Conservation (phyloP, 2,329 filamentous ascomycete genomes). For the Calonectria pteridis region DNA sequence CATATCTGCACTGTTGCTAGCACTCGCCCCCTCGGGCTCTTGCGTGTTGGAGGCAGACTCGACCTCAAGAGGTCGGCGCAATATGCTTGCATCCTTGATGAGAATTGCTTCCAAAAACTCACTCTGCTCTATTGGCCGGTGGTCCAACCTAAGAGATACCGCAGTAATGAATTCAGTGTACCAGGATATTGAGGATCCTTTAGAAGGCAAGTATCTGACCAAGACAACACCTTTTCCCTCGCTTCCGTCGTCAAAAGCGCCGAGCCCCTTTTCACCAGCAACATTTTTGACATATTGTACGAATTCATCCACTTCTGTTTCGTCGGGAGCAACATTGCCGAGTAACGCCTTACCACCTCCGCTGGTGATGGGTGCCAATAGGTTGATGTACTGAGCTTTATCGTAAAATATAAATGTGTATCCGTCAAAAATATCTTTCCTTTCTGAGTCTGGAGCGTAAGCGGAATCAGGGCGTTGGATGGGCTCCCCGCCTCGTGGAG, state of each 20-base stretch:
- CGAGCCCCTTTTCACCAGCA: slow-evolving; percentile 79
- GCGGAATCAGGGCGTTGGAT: slow-evolving; percentile 74
- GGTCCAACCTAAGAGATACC: slow-evolving; percentile 79
- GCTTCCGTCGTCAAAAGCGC: slow-evolving; percentile 72
- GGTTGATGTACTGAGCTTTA: slow-evolving; percentile 77
- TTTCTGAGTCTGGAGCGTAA: slow-evolving; percentile 76
- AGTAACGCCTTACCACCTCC: slow-evolving; percentile 87
- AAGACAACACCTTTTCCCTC: slow-evolving; percentile 81
- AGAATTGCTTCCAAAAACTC: slow-evolving; percentile 94
- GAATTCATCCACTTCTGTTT: slow-evolving; percentile 81
- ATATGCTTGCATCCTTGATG: slow-evolving; percentile 78
- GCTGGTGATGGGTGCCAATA: slow-evolving; percentile 80
- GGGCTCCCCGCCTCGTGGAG: slow-evolving; percentile 81
- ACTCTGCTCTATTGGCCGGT: slow-evolving; percentile 87
- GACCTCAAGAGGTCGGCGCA: slow-evolving; percentile 77
- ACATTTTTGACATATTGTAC: slow-evolving; percentile 80
- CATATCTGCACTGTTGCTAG: slow-evolving; percentile 16
- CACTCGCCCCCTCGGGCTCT: slow-evolving; percentile 20
- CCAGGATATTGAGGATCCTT: slow-evolving; percentile 71
- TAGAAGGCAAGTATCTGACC: slow-evolving; percentile 76
- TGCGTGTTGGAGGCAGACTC: slow-evolving; percentile 46
- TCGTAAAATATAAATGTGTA: slow-evolving; percentile 93
- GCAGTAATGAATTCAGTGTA: slow-evolving; percentile 75
- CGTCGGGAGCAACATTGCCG: slow-evolving; percentile 69
- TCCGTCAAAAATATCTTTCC: slow-evolving; percentile 82